These are phyloP conservation scores for Pugionium dolabratum DNA, from an alignment of 345 rosid genomes.

Conservation along the genomic window DNA sequence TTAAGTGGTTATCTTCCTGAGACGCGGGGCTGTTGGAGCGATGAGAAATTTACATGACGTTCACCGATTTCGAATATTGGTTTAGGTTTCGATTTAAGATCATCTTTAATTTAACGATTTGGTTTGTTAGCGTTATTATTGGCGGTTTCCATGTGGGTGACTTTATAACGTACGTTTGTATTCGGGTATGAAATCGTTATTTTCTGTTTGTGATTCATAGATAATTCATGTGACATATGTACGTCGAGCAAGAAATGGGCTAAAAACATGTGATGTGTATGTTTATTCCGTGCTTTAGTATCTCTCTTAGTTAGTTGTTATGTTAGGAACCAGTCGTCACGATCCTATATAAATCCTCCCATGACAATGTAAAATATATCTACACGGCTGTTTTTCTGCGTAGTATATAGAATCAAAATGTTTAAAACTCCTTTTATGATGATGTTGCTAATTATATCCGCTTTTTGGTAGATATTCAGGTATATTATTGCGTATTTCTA, in stretches of 20 bases:
- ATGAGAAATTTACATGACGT: neutral
- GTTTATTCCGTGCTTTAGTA: constrained; percentile 17
- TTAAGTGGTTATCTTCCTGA: constrained; percentile 6
- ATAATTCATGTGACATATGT: constrained; percentile 20
- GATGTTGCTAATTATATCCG: no score
- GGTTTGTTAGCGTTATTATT: constrained; percentile 19
- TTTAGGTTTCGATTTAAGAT: neutral
- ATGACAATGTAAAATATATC: no score
- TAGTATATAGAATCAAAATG: no score
- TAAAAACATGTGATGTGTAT: constrained; percentile 13
- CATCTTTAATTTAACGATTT: neutral
- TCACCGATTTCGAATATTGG: neutral
- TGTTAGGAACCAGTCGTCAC: constrained; percentile 19
- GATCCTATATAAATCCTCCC: neutral
- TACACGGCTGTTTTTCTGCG: no score
- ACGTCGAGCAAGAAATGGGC: constrained; percentile 2
- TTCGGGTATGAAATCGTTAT: constrained; percentile 13
- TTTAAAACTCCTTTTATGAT: no score
- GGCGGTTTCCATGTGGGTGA: constrained; percentile 35
- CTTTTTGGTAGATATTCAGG: constrained; percentile 65
- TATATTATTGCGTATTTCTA: neutral
- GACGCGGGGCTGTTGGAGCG: neutral
- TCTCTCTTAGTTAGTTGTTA: constrained; percentile 13
- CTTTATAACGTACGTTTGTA: constrained; percentile 20
- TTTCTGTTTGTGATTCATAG: neutral